A percentile compares a stretch with the other conserved stretches of the same genome.
Conservation (phyloP, 306 rosid genomes). For the Acacia crassicarpa region DNA sequence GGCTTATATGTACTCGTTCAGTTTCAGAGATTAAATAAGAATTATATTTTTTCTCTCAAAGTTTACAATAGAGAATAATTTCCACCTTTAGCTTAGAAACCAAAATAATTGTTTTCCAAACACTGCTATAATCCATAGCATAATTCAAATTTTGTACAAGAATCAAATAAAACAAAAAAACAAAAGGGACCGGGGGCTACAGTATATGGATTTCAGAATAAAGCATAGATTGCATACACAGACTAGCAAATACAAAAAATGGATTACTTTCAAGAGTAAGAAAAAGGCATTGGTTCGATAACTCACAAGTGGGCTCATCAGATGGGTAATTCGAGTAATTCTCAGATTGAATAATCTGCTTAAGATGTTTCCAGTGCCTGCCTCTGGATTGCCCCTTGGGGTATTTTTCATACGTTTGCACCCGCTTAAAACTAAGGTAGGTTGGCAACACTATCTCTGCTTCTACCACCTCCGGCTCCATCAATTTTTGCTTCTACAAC, state of each 20-base stretch:
- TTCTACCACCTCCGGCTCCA: constrained; percentile 74
- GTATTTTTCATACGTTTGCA: constrained; percentile 85
- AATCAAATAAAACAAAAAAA: neutral
- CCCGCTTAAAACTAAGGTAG: constrained; percentile 70
- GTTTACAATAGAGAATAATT: neutral
- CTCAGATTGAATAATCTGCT: constrained; percentile 92
- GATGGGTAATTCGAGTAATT: constrained; percentile 71
- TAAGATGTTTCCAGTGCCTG: constrained; percentile 94
- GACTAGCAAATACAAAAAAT: neutral
- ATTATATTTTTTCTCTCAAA: no score
- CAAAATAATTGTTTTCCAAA: neutral
- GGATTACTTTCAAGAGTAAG: neutral
- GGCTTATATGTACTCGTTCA: no score
- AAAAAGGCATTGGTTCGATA: neutral
- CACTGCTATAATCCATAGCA: constrained; percentile 16
- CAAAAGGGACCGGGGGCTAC: neutral
- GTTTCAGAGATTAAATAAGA: no score
- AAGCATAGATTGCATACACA: neutral
- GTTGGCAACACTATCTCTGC: constrained; percentile 85
- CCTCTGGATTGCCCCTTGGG: constrained; percentile 90
- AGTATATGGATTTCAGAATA: neutral
- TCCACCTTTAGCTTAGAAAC: neutral
- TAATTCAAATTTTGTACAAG: constrained; percentile 4
- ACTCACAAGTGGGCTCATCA: constrained; percentile 78
- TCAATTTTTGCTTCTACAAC: constrained; percentile 30